Base-by-base conservation (phyloP, 1,139 yeast genomes). In the Lodderomyces jiufengensis region DNA sequence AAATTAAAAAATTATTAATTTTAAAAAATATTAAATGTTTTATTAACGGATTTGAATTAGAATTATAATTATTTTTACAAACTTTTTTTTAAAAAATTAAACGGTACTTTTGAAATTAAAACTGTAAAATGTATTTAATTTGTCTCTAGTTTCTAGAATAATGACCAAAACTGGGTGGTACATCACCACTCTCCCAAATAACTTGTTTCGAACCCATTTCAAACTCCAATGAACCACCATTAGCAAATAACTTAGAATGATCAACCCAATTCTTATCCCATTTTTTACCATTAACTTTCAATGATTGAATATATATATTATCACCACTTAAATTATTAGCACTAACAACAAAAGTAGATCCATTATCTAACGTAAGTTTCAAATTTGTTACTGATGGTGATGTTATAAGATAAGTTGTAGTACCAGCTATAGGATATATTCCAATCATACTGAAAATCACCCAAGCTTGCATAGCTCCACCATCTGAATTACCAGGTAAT, bases 401-500 rank as follows among this genome's bases (percentile, higher is more conserved):
- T 2, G 62, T 41, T 7, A 65, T 39, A 16, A 65, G 47, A 38
- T 64, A 65, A 1, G 64, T 54, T 14, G 66, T 56, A 2, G 70
- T 62, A 2, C 68, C 68, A 13, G 69, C 49, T 15, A 63, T 52
- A 5, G 70, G 70, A 39, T 63, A 64, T 16, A 64, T 37, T 1
- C 71, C 71, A 27, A 59, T 43, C 35, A 65, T 39, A 5, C 54
- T 61, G 47, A 62, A 63, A 29, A 63, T 53, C 11, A 61, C 41
- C 67, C 69, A 65, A 2, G 63, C 55, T 38, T 63, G 68, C 66
- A 65, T 61, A 6, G 70, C 65, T 10, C 70, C 70, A 15, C 61
- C 63, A 43, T 64, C 70, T 1, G 69, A 61, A 40, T 65, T 64
- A 2, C 68, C 70, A 3, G 70, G 69, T 22, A 65, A 41, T 5